Evolutionary conservation across 805 yeast genomes (phyloP), one percentile per base, ranked within the genome.

Genomic region (Lipomyces anomalus): DNA sequence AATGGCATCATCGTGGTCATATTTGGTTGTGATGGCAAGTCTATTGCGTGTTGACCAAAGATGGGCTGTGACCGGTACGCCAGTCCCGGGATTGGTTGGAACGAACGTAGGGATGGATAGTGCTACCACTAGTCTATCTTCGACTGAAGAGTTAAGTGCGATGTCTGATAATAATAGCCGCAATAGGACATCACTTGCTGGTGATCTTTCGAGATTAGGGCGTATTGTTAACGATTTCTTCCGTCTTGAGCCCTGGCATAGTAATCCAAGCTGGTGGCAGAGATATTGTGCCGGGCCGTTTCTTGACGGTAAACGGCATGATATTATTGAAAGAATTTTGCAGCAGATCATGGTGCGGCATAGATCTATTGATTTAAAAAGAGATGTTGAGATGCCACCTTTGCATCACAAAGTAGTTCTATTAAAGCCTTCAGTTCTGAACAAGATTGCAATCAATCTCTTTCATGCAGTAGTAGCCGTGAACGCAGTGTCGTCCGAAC

Each of bases 51-150:
- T 75, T 6, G 89, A 82, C 56, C 68, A 86, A 41, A 70, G 75
- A 48, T 82, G 89, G 89, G 79, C 80, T 0, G 84, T 82, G 1
- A 78, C 84, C 0, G 88, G 89, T 24, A 82, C 89, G 0, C 88
- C 88, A 3, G 81, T 87, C 0, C 72, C 83, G 0, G 89, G 89
- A 0, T 64, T 82, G 42, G 79, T 87, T 0, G 72, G 71, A 36
- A 28, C 44, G 20, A 45, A 44, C 26, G 40, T 49, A 9, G 53
- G 53, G 58, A 79, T 5, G 3, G 49, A 46, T 26, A 75, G 77
- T 51, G 72, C 80, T 68, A 68, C 68, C 42, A 70, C 70, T 42
- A 59, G 57, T 21, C 42, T 22, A 23, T 37, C 45, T 6, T 36
- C 38, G 7, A 57, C 58, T 13, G 46, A 49, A 13, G 46, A 48